Evolutionary conservation across 2,329 filamentous ascomycete species (phyloP), one percentile per base, ranked within the genome.

Genomic region (Fusarium succisae): DNA sequence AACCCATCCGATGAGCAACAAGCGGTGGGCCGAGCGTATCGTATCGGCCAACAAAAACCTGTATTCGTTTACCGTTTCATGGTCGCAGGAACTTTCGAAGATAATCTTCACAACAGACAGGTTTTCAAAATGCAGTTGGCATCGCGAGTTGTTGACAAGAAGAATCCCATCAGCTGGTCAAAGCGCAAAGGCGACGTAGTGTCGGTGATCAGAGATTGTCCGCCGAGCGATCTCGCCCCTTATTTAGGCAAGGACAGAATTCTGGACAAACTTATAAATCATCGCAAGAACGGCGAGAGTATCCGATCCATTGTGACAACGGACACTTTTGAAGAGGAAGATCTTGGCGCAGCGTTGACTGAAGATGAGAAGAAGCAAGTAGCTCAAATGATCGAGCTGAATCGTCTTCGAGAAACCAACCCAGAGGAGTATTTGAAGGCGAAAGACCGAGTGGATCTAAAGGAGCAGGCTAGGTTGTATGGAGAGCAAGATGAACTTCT

Each of bases 11-110:
- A 91, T 79, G 95, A 98, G 81, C 92, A 95, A 77, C 95, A 98
- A 82, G 95, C 95, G 4, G 90, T 98, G 57, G 95, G 94, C 5
- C 89, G 95, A 60, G 92, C 94, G 0, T 98, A 96, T 81, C 93
- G 95, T 2, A 89, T 98, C 39, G 94, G 95, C 0, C 95, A 98
- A 81, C 85, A 83, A 43, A 96, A 95, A 76, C 87, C 89, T 1
- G 95, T 97, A 2, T 95, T 89, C 79, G 94, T 98, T 4, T 98
- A 98, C 82, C 92, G 93, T 24, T 91, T 98, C 70, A 85, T 95
- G 32, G 86, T 91, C 17, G 93, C 91, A 5, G 95, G 94, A 4
- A 96, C 94, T 0, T 95, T 92, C 75, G 95, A 98, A 80, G 89
- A 92, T 45, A 87, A 88, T 15, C 84, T 97, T 53, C 90, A 95